A percentile compares a stretch with the other conserved stretches of the same genome.
These are phyloP conservation scores for Physaria fendleri DNA, from an alignment of 345 rosid species.

Conservation along the genomic window DNA sequence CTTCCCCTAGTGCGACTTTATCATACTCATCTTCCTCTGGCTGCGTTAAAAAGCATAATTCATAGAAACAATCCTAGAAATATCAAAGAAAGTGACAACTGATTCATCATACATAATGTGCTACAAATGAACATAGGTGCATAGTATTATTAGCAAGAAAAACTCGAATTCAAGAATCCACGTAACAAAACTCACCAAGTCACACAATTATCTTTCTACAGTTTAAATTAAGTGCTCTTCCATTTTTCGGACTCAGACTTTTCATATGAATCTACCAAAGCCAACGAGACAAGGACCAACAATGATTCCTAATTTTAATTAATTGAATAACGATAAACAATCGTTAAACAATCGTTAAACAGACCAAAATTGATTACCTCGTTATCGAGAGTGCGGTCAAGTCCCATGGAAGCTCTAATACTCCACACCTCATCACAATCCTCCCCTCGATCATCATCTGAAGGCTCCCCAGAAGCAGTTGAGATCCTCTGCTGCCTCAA, in stretches of 20 bases:
- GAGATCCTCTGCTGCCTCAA: slow-evolving; percentile 20
- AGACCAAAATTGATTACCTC: slow-evolving; percentile 41
- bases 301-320: not conserved
- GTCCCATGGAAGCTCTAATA: slow-evolving; percentile 64
- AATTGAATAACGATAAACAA: not conserved
- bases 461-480: slow-evolving; percentile 14
- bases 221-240: not conserved
- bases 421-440: slow-evolving; percentile 53
- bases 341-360: too few relatives aligned
- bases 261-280: not conserved
- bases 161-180: not conserved
- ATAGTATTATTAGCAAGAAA: not conserved
- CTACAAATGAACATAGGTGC: not conserved
- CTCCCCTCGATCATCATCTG: slow-evolving; percentile 34
- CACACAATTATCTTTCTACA: not conserved
- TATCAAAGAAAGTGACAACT: not conserved
- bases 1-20: slow-evolving; percentile 65
- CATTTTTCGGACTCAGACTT: not conserved
- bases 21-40: slow-evolving; percentile 89
- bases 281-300: not conserved
- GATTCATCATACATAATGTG: not conserved
- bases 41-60: slow-evolving; percentile 30
- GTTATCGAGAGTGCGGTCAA: slow-evolving; percentile 68
- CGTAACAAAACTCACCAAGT: not conserved
- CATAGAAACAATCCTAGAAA: not conserved